A percentile compares a stretch with the other conserved stretches of the same genome.
These are phyloP conservation scores for Cryptococcus sp. DNA, from an alignment of 1,284 basidiomycete species.

Conservation along the genomic window DNA sequence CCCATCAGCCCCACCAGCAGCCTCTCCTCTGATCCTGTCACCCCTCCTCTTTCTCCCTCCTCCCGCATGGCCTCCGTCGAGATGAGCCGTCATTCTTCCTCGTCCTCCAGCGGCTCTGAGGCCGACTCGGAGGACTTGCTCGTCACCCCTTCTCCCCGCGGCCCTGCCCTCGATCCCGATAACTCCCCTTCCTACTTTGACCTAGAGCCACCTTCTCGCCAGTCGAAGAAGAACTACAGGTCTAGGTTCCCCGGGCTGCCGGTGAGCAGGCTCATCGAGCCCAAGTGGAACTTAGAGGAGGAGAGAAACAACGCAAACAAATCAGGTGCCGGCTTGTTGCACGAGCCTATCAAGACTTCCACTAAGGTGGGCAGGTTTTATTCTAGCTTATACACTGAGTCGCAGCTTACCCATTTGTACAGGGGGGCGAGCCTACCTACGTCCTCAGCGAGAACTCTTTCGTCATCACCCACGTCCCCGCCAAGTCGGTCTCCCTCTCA, in stretches of 20 bases:
- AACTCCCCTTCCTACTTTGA: constrained; percentile 16
- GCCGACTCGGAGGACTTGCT: constrained; percentile 10
- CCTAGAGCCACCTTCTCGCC: constrained; percentile 7
- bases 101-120: constrained; percentile 10
- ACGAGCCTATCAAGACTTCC: constrained; percentile 22
- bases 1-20: background rate
- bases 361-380: constrained; percentile 14
- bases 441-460: constrained; percentile 20
- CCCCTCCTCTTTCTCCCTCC: constrained; percentile 17
- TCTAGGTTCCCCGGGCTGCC: constrained; percentile 14
- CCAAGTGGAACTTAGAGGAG: constrained; percentile 21
- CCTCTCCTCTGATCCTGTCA: constrained; percentile 10
- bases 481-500: constrained; percentile 16
- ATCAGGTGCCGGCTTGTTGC: background rate
- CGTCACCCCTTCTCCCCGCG: constrained; percentile 14
- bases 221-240: constrained; percentile 9
- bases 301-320: constrained; percentile 3
- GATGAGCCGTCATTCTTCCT: constrained; percentile 11
- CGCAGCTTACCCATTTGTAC: background rate
- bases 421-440: constrained; percentile 12
- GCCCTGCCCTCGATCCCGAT: constrained; percentile 1
- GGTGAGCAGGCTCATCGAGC: constrained; percentile 22
- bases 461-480: constrained; percentile 22
- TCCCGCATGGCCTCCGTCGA: constrained; percentile 9
- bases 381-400: no score